These are phyloP conservation scores for Mycena leptocephala DNA, from an alignment of 768 basidiomycete species.

Conservation along the genomic window DNA sequence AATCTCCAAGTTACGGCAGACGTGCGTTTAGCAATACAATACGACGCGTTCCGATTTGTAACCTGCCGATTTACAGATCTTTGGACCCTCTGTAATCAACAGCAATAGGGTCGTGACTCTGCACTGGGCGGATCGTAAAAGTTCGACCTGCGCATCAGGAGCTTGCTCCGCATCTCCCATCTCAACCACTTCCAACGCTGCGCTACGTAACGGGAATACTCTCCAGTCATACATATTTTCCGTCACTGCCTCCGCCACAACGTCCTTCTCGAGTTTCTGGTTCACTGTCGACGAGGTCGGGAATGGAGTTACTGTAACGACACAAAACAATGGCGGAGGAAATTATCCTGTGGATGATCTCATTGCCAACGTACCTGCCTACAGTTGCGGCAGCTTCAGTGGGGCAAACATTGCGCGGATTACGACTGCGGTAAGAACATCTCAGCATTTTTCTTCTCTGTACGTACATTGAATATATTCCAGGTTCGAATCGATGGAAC, in stretches of 20 bases:
- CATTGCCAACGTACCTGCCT: slow-evolving; percentile 17
- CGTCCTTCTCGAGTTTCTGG: slow-evolving; percentile 29
- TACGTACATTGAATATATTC: background rate
- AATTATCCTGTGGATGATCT: slow-evolving; percentile 29
- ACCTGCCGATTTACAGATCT: background rate
- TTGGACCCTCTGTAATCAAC: slow-evolving; percentile 18
- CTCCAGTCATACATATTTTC: slow-evolving; percentile 22
- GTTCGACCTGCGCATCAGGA: slow-evolving; percentile 20
- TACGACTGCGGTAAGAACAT: slow-evolving; percentile 19
- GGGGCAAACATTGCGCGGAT: slow-evolving; percentile 21
- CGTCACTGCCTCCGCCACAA: slow-evolving; percentile 14
- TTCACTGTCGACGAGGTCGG: slow-evolving; percentile 30
- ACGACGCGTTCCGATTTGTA: background rate
- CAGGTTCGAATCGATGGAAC: slow-evolving; percentile 23
- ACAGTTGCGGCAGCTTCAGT: slow-evolving; percentile 11
- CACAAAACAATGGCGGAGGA: slow-evolving; percentile 27
- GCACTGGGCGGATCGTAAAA: slow-evolving; percentile 26
- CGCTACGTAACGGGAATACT: slow-evolving; percentile 22
- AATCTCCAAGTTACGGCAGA: slow-evolving; percentile 28
- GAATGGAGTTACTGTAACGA: slow-evolving; percentile 15
- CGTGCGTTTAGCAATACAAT: background rate
- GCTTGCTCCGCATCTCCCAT: slow-evolving; percentile 17
- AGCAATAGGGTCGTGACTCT: slow-evolving; percentile 18
- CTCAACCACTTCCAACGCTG: background rate
- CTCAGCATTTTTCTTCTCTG: no score